phyloP scores from a whole-genome alignment of 2,329 filamentous ascomycete genomes.

The Pseudocercospora fuligena region DNA sequence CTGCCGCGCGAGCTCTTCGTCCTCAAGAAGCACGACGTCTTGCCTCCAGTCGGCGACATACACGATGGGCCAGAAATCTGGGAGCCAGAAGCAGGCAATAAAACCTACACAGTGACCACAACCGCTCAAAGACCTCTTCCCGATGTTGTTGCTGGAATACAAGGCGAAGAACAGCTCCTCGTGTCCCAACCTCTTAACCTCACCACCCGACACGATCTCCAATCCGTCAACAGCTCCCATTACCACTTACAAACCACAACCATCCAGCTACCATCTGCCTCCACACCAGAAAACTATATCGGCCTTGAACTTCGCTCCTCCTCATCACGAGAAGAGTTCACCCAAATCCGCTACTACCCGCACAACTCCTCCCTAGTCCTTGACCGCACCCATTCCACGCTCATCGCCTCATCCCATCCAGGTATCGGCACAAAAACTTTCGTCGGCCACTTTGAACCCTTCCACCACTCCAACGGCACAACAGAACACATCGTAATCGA shows the following conservation, averaged over 20 bases:
- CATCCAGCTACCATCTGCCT: constrained; percentile 39
- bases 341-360: constrained; percentile 48
- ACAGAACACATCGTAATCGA: constrained; percentile 46
- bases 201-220: constrained; percentile 27
- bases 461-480: constrained; percentile 36
- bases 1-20: constrained; percentile 50
- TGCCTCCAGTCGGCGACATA: constrained; percentile 38
- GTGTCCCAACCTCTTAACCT: constrained; percentile 27
- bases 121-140: constrained; percentile 46
- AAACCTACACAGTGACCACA: constrained; percentile 47
- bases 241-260: constrained; percentile 45
- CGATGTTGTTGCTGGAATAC: constrained; percentile 47
- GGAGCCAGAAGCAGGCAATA: constrained; percentile 30
- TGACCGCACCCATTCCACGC: constrained; percentile 47
- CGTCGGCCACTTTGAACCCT: constrained; percentile 49
- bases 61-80: constrained; percentile 14
- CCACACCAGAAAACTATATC: constrained; percentile 30
- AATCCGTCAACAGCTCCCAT: constrained; percentile 37
- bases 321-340: constrained; percentile 46
- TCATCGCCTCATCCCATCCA: constrained; percentile 32
- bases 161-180: constrained; percentile 33
- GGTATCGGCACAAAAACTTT: constrained; percentile 48
- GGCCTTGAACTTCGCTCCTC: constrained; percentile 50
- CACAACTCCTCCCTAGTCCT: constrained; percentile 48
- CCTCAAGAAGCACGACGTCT: constrained; percentile 43